phyloP scores from a whole-genome alignment of 2,329 filamentous ascomycete genomes.

The Pestalotiopsis sp. region DNA sequence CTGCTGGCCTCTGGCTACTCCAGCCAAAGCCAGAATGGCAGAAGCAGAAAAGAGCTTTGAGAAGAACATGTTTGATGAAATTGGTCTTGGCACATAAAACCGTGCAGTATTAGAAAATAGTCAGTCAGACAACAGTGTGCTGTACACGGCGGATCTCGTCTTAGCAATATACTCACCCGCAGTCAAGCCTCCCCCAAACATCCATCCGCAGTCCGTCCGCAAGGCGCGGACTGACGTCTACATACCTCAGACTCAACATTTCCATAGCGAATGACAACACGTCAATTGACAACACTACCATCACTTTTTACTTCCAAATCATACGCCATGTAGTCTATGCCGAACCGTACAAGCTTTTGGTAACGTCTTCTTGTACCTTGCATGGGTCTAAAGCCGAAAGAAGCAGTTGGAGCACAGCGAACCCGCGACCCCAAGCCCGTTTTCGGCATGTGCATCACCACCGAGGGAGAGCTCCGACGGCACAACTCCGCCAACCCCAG shows the following conservation, averaged over 20 bases:
- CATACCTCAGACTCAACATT: background rate
- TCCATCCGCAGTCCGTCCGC: background rate
- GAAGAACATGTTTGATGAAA: background rate
- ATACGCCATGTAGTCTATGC: no score
- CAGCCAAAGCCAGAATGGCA: background rate
- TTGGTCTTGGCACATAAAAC: background rate
- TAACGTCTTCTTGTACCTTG: background rate
- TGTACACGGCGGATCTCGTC: background rate
- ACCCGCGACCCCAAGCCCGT: background rate
- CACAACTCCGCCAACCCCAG: conserved; percentile 4
- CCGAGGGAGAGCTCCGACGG: background rate
- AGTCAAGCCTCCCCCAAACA: background rate
- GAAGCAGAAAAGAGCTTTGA: background rate
- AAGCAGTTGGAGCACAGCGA: background rate
- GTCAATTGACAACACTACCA: background rate
- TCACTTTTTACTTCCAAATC: background rate
- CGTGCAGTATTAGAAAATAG: background rate
- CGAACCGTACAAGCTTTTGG: no score
- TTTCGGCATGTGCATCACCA: conserved; percentile 5
- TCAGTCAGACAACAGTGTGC: background rate
- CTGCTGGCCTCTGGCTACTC: background rate
- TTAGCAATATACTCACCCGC: background rate
- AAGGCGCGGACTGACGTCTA: background rate
- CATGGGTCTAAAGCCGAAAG: background rate
- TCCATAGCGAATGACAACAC: background rate